Percentiles rank a stretch among this genome's conserved stretches.
Conservation (phyloP, 2,329 filamentous ascomycete genomes). For the Waltergamsia citrina region DNA sequence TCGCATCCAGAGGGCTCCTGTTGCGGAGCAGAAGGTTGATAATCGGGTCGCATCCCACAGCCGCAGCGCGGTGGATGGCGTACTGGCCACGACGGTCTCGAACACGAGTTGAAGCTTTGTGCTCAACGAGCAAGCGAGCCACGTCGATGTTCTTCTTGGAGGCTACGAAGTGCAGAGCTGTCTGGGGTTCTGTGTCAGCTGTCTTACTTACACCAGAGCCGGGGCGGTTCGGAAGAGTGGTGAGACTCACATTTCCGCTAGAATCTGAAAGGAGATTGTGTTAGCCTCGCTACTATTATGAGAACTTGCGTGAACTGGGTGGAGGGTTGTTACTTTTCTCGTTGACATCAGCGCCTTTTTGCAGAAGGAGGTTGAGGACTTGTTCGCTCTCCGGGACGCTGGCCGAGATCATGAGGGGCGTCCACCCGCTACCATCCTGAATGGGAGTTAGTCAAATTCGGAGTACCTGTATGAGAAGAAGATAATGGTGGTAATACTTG, state of each 20-base stretch:
- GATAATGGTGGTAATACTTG: conserved; percentile 38
- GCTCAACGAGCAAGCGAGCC: conserved; percentile 65
- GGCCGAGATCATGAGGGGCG: conserved; percentile 72
- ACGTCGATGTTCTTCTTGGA: conserved; percentile 84
- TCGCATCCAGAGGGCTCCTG: conserved; percentile 72
- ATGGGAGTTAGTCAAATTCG: neutral
- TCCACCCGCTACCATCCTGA: conserved; percentile 73
- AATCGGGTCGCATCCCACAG: conserved; percentile 82
- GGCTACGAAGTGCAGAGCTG: conserved; percentile 81
- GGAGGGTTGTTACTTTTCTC: conserved; percentile 49
- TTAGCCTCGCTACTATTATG: neutral
- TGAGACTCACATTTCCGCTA: conserved; percentile 46
- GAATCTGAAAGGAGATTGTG: conserved; percentile 35
- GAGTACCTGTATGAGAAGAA: neutral
- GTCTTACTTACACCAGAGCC: neutral
- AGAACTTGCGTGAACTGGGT: neutral
- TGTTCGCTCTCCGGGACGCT: conserved; percentile 64
- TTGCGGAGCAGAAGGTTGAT: conserved; percentile 69
- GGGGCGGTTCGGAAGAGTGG: neutral
- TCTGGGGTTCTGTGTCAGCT: conserved; percentile 35
- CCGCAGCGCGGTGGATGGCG: conserved; percentile 83
- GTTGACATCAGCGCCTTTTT: conserved; percentile 63
- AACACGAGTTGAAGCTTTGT: conserved; percentile 68
- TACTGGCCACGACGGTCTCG: conserved; percentile 86
- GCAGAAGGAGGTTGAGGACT: conserved; percentile 57